Conservation (phyloP, 768 basidiomycete species). For the Boletus subparvulus region DNA sequence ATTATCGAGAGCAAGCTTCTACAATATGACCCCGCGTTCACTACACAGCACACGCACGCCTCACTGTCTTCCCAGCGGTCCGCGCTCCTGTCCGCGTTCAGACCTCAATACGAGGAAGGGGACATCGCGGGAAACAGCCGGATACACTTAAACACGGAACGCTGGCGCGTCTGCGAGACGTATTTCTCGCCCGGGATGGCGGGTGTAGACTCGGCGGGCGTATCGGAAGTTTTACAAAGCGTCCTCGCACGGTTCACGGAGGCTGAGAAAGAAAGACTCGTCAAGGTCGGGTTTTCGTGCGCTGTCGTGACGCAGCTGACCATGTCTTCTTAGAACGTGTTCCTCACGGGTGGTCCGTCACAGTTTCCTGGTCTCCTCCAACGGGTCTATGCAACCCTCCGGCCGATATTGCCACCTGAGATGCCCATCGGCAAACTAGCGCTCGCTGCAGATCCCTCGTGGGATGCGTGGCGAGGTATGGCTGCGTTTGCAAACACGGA, state of each 20-base stretch:
- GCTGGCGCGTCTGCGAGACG: constrained; percentile 88
- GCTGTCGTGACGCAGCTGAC: neutral
- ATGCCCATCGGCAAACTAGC: constrained; percentile 61
- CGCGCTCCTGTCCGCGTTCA: constrained; percentile 83
- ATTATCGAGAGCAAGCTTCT: constrained; percentile 80
- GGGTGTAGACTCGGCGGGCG: constrained; percentile 89
- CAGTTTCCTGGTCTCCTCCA: constrained; percentile 66
- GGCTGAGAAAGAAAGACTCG: constrained; percentile 67
- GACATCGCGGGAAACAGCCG: constrained; percentile 69
- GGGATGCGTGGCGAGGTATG: constrained; percentile 95
- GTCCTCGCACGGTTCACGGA: constrained; percentile 72
- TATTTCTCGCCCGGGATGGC: constrained; percentile 95
- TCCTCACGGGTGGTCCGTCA: constrained; percentile 82
- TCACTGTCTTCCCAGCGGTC: constrained; percentile 75
- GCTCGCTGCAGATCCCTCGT: constrained; percentile 59
- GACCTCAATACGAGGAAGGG: constrained; percentile 74
- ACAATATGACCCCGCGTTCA: constrained; percentile 82
- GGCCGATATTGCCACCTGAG: constrained; percentile 82
- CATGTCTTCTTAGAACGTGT: constrained; percentile 63
- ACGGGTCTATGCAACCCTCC: constrained; percentile 70
- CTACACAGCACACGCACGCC: constrained; percentile 75
- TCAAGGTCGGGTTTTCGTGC: constrained; percentile 52
- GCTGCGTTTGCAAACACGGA: constrained; percentile 64
- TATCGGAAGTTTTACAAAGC: constrained; percentile 89
- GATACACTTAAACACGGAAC: constrained; percentile 87